Evolutionary conservation across 1,284 basidiomycete genomes (phyloP), one percentile per base, ranked within the genome.

Genomic region (Xerocomus tenax): DNA sequence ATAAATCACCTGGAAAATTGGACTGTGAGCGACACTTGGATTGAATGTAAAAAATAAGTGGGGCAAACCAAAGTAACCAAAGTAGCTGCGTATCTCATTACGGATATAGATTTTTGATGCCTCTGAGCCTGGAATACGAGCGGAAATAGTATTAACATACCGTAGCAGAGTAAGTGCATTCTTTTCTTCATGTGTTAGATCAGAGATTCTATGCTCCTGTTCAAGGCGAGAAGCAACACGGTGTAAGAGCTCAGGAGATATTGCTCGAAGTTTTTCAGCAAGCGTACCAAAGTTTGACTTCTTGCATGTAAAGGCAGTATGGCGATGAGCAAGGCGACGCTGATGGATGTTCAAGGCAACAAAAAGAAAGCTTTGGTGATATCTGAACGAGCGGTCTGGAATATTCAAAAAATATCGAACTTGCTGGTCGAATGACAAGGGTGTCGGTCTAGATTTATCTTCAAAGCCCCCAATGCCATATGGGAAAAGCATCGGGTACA

Each of bases 1-100:
- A 43, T 28, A 57, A 43, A 57, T 57, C 0, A 57, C 55, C 8
- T 57, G 55, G 9, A 57, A 57, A 1, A 57, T 44, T 0, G 55
- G 55, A 13, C 55, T 57, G 8, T 57, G 55, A 0, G 47, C 52
- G 2, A 35, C 21, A n/a, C 28, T 42, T 0, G 49, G 52, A 18
- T 57, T 57, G 10, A 57, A 57, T 2, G 47, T 57, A 2, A 57
- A 57, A 7, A 51, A 57, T 0, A 57, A 3, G 3, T 57, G 47
- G 0, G 49, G 55, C 0, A 57, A 3, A 1, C 49, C 52, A 45
- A 57, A 57, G n/a, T 41, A 48, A 0, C 28, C 42, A 25, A 36
- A 57, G 13, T 53, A 57, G 16, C 46, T 57, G 0, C 40, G 21
- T 3, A 57, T 57, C 18, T 56, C 47, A 18, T 56, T 57, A 0